Percentiles rank a stretch among this genome's conserved stretches.
These are phyloP conservation scores for Trypanosoma scelopori DNA, from an alignment of 208 protist genomes.

Conservation along the genomic window DNA sequence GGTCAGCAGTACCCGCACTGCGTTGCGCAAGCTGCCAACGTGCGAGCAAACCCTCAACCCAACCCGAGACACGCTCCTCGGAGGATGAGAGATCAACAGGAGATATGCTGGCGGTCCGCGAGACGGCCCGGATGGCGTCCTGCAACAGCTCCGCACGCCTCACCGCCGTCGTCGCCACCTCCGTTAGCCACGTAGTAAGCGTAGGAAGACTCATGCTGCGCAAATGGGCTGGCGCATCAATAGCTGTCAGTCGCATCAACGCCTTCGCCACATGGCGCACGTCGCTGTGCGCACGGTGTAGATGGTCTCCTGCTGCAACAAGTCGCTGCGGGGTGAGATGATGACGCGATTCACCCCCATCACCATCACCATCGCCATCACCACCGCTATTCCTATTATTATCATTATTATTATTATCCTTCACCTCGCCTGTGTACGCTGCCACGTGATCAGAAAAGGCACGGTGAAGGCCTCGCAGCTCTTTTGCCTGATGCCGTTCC, in stretches of 20 bases:
- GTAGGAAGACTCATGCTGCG: conserved; percentile 12
- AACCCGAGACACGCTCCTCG: conserved; percentile 3
- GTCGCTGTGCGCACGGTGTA: conserved; percentile 23
- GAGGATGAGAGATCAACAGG: conserved; percentile 14
- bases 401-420: background rate
- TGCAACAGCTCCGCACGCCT: conserved; percentile 1
- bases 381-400: no score
- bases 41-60: conserved; percentile 16
- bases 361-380: background rate
- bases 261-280: conserved; percentile 5
- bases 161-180: background rate
- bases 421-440: conserved; percentile 2
- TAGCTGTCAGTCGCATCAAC: background rate
- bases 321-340: conserved; percentile 17
- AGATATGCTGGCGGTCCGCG: background rate
- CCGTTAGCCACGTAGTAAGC: background rate
- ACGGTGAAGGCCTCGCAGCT: conserved; percentile 16
- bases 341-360: background rate
- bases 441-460: conserved; percentile 29
- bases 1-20: conserved; percentile 8
- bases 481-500: conserved; percentile 14
- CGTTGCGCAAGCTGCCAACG: conserved; percentile 10
- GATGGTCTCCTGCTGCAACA: conserved; percentile 13
- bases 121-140: conserved; percentile 25
- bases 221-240: background rate